Percentiles rank a stretch among this genome's conserved stretches.
Conservation (phyloP, 208 protist genomes). For the Trypanosoma vivax region DNA sequence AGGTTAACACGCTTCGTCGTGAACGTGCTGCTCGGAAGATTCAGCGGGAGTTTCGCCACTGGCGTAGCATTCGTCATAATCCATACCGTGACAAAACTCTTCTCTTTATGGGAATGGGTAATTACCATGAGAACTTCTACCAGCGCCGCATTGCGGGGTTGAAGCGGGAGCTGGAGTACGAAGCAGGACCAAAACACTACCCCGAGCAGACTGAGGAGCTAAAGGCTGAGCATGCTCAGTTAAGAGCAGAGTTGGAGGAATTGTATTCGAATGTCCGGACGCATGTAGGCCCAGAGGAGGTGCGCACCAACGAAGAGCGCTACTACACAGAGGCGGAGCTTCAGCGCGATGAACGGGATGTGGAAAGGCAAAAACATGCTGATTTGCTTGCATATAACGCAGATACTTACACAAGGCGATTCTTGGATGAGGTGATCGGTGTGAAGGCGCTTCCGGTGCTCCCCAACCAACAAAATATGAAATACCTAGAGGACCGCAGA, state of each 20-base stretch:
- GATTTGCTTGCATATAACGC: neutral
- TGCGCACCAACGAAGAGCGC: conserved; percentile 15
- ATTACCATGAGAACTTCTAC: conserved; percentile 48
- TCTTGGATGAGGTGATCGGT: neutral
- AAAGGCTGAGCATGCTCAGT: conserved; percentile 1
- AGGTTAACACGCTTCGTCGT: conserved; percentile 25
- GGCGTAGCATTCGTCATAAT: conserved; percentile 36
- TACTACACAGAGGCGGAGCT: conserved; percentile 25
- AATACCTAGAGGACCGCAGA: no score
- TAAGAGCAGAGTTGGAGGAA: conserved; percentile 14
- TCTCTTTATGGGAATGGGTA: conserved; percentile 29
- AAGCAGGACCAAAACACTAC: conserved; percentile 18
- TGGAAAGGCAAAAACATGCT: conserved; percentile 8
- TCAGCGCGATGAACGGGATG: conserved; percentile 35
- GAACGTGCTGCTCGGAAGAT: conserved; percentile 48
- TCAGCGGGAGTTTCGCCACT: conserved; percentile 52
- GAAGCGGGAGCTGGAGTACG: conserved; percentile 12
- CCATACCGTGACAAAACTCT: conserved; percentile 29
- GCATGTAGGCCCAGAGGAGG: conserved; percentile 7
- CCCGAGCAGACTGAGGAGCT: conserved; percentile 28
- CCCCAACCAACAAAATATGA: no score
- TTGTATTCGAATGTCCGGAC: conserved; percentile 16
- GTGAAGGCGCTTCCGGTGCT: no score
- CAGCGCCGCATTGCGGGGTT: conserved; percentile 20
- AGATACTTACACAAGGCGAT: neutral